Conservation (phyloP, 352 stramenopile species). For the Phytophthora idaei region DNA sequence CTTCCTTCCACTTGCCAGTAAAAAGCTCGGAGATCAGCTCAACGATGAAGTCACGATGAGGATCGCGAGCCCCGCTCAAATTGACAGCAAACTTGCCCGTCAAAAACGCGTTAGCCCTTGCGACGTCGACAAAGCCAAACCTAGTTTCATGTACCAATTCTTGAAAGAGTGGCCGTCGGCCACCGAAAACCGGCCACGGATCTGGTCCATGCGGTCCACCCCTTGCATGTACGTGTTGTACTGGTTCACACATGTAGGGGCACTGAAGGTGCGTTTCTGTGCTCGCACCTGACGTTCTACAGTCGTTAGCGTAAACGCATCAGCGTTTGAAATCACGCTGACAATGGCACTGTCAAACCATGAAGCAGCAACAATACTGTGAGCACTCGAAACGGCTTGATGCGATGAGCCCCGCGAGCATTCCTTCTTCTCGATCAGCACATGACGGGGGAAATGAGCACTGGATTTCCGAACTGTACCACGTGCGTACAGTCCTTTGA, state of each 20-base stretch:
- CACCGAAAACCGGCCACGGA: slow-evolving; percentile 1
- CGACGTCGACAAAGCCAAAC: slow-evolving; percentile 1
- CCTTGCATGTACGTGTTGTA: slow-evolving; percentile 5
- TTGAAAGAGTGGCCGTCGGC: slow-evolving; percentile 7
- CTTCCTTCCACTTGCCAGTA: neutral
- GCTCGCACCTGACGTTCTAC: slow-evolving; percentile 9
- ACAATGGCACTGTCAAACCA: slow-evolving; percentile 35
- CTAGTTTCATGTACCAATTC: slow-evolving; percentile 1
- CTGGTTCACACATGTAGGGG: slow-evolving; percentile 4
- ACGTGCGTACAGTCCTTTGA: slow-evolving; percentile 29
- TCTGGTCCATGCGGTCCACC: neutral
- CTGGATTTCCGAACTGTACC: slow-evolving; percentile 27
- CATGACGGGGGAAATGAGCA: slow-evolving; percentile 31
- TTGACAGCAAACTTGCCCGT: neutral
- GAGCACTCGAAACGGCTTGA: slow-evolving; percentile 15
- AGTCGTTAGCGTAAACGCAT: slow-evolving; percentile 4
- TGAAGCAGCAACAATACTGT: slow-evolving; percentile 22
- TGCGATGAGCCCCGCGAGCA: slow-evolving; percentile 6
- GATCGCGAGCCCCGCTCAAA: neutral
- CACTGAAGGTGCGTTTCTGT: slow-evolving; percentile 1
- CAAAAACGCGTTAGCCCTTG: neutral
- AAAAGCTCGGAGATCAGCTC: neutral
- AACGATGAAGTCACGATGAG: neutral
- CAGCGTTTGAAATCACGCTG: slow-evolving; percentile 26
- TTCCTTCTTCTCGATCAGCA: slow-evolving; percentile 24